phyloP scores from a whole-genome alignment of 805 yeast genomes.

The Ogataea henricii region DNA sequence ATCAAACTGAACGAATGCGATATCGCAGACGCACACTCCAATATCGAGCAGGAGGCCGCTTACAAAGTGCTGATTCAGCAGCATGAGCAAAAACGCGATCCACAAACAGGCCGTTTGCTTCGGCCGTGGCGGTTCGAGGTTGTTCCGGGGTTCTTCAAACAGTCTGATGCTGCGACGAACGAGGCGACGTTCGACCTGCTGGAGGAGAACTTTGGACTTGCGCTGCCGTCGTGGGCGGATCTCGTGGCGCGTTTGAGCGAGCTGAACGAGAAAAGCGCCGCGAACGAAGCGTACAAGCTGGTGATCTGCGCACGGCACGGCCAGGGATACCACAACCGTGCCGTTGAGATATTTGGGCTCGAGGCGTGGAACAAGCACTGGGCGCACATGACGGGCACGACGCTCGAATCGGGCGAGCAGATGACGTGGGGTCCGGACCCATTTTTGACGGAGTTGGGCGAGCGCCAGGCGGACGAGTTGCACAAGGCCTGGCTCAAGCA shows the following conservation, averaged over 20 bases:
- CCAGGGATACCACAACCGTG: conserved; percentile 65
- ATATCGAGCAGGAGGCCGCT: conserved; percentile 19
- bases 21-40: conserved; percentile 30
- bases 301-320: conserved; percentile 66
- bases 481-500: conserved; percentile 46
- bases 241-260: conserved; percentile 35
- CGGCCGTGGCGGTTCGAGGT: conserved; percentile 50
- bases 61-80: conserved; percentile 16
- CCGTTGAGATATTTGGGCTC: conserved; percentile 55
- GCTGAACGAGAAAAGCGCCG: conserved; percentile 38
- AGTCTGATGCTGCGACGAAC: conserved; percentile 44
- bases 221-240: conserved; percentile 42
- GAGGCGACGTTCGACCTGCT: conserved; percentile 49
- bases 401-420: conserved; percentile 45
- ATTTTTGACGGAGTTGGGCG: conserved; percentile 54
- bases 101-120: conserved; percentile 26
- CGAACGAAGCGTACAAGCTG: conserved; percentile 48
- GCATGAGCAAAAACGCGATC: conserved; percentile 25
- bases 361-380: conserved; percentile 60
- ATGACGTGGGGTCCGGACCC: conserved; percentile 64
- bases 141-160: conserved; percentile 53
- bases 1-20: conserved; percentile 29
- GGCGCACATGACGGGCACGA: conserved; percentile 46
- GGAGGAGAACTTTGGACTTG: conserved; percentile 46
- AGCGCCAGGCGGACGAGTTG: conserved; percentile 55